Evolutionary conservation across 1,139 yeast genomes (phyloP).

Genomic region (Candida buenavistaensis): DNA sequence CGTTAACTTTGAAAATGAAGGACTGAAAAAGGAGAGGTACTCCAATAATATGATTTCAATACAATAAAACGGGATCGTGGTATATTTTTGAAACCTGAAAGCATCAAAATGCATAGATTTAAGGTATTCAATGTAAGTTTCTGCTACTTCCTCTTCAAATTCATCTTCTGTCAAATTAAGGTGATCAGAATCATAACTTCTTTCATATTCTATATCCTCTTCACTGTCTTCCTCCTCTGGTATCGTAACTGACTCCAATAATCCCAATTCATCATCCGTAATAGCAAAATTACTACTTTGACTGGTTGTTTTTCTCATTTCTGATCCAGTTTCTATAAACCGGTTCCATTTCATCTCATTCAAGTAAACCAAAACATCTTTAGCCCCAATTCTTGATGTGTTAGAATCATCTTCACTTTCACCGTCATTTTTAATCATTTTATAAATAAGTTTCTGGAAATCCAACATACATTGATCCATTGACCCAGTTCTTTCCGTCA

Average conservation of each 20-base stretch:
- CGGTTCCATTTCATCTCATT: conserved; percentile 21
- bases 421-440: conserved; percentile 33
- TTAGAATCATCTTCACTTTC: conserved; percentile 4
- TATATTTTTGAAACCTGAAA: conserved; percentile 1
- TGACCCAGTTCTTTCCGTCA: conserved; percentile 10
- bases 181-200: conserved; percentile 12
- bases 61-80: conserved; percentile 9
- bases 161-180: conserved; percentile 12
- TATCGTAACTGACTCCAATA: conserved; percentile 1
- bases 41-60: conserved; percentile 13
- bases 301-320: too few relatives aligned
- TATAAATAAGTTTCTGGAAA: conserved; percentile 25
- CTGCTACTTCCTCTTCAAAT: conserved; percentile 1
- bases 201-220: conserved; percentile 13
- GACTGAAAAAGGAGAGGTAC: conserved; percentile 11
- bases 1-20: conserved; percentile 8
- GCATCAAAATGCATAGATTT: not conserved
- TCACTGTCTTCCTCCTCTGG: conserved; percentile 10
- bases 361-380: conserved; percentile 22
- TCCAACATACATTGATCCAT: conserved; percentile 16
- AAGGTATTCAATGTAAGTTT: not conserved
- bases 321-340: conserved; percentile 9
- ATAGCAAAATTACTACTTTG: not conserved
- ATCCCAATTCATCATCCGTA: not conserved
- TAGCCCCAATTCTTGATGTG: conserved; percentile 8